Evolutionary conservation across 2,329 filamentous ascomycete genomes (phyloP).

Genomic region (Bipolaris victoriae): DNA sequence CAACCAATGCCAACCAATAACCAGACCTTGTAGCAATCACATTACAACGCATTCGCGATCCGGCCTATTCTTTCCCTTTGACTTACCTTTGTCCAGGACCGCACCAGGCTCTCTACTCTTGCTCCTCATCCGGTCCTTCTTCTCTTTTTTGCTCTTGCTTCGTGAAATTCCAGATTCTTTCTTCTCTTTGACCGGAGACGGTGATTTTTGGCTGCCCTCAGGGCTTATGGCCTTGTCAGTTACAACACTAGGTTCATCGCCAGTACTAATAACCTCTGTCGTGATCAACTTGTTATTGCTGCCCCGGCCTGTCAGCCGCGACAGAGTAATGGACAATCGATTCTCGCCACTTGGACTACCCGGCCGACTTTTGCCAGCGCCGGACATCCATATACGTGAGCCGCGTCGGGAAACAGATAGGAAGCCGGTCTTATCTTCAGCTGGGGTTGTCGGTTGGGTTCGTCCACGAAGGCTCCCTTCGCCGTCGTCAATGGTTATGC

Average conservation of each 20-base stretch:
- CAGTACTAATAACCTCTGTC: conserved; percentile 19
- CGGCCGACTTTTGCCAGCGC: conserved; percentile 50
- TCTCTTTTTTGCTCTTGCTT: conserved; percentile 43
- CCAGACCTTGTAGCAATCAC: conserved; percentile 36
- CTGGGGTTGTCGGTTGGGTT: conserved; percentile 52
- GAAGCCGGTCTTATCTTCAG: conserved; percentile 49
- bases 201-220: conserved; percentile 21
- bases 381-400: conserved; percentile 40
- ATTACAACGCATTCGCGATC: conserved; percentile 55
- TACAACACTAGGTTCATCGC: conserved; percentile 39
- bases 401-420: conserved; percentile 42
- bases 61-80: conserved; percentile 42
- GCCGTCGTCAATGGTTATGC: conserved; percentile 50
- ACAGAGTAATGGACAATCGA: conserved; percentile 52
- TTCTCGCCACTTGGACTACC: conserved; percentile 50
- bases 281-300: conserved; percentile 51
- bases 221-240: conserved; percentile 28
- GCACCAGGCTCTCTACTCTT: conserved; percentile 51
- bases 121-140: conserved; percentile 45
- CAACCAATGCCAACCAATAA: conserved; percentile 3
- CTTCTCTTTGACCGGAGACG: conserved; percentile 32
- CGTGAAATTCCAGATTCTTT: conserved; percentile 29
- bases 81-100: conserved; percentile 33
- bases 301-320: conserved; percentile 48
- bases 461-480: conserved; percentile 43